Percentiles rank a stretch among this genome's conserved stretches.
Conservation (phyloP, 176 grass and related monocot genomes). For the Secale cereale region DNA sequence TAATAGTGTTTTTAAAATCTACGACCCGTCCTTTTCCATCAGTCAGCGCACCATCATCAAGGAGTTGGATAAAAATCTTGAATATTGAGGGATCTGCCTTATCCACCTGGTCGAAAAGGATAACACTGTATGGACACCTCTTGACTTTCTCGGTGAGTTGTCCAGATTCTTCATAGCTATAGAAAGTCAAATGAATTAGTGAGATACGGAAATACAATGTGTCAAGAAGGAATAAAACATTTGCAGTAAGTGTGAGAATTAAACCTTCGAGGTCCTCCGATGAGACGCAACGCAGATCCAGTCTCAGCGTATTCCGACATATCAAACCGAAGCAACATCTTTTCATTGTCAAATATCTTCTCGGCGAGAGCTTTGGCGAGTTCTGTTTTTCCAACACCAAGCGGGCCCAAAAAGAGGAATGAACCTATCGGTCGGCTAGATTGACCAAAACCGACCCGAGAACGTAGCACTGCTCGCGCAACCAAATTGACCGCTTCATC, state of each 20-base stretch:
- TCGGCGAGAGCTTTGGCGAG: constrained; percentile 40
- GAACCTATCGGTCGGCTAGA: neutral
- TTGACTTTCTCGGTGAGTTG: neutral
- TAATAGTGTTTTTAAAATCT: neutral
- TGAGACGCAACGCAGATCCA: neutral
- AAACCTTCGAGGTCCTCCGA: constrained; percentile 39
- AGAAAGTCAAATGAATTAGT: neutral
- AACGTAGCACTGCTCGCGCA: neutral
- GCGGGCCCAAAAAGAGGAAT: constrained; percentile 35
- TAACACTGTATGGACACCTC: neutral
- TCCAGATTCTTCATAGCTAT: neutral
- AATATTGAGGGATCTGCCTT: neutral
- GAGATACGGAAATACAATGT: too few species aligned
- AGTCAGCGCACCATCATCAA: neutral
- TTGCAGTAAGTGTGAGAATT: too few species aligned
- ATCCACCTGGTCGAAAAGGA: neutral
- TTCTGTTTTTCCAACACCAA: constrained; percentile 52
- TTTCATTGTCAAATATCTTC: constrained; percentile 22
- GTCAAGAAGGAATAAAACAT: too few species aligned
- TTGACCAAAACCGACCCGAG: neutral
- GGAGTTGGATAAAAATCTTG: neutral
- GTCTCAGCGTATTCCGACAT: constrained; percentile 29
- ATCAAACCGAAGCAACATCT: constrained; percentile 23
- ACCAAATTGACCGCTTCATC: neutral
- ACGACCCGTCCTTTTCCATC: neutral